Conservation (phyloP, 768 basidiomycete species). For the Lactarius psammicola region DNA sequence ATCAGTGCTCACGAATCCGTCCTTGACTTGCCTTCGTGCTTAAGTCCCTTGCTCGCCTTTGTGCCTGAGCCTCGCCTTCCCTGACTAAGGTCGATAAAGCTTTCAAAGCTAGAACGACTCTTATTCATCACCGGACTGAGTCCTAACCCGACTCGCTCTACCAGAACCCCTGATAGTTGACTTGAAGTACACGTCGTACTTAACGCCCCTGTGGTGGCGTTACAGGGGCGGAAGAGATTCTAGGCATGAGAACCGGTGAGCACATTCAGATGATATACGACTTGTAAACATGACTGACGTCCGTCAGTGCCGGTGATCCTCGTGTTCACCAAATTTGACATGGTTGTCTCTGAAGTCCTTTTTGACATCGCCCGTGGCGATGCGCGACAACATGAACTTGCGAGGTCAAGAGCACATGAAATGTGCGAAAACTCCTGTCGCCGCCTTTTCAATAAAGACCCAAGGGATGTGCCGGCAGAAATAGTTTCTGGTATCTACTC, state of each 20-base stretch:
- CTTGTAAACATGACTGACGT: not conserved
- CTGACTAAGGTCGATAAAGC: no score
- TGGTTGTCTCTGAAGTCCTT: not conserved
- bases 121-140: no score
- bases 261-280: not conserved
- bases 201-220: no score
- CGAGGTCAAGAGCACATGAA: not conserved
- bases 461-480: conserved; percentile 3
- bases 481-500: conserved; percentile 11
- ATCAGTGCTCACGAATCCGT: no score
- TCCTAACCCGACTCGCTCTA: no score
- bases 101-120: no score
- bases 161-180: no score
- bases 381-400: not conserved
- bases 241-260: conserved; percentile 11
- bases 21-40: no score
- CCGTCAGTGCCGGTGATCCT: conserved; percentile 6
- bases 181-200: no score
- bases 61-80: no score
- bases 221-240: not conserved
- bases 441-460: not conserved
- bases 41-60: no score
- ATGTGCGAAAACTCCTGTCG: not conserved
- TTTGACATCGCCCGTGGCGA: not conserved
- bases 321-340: conserved; percentile 11